Evolutionary conservation across 1,284 basidiomycete species (phyloP).

Genomic region (Ustilago crameri): DNA sequence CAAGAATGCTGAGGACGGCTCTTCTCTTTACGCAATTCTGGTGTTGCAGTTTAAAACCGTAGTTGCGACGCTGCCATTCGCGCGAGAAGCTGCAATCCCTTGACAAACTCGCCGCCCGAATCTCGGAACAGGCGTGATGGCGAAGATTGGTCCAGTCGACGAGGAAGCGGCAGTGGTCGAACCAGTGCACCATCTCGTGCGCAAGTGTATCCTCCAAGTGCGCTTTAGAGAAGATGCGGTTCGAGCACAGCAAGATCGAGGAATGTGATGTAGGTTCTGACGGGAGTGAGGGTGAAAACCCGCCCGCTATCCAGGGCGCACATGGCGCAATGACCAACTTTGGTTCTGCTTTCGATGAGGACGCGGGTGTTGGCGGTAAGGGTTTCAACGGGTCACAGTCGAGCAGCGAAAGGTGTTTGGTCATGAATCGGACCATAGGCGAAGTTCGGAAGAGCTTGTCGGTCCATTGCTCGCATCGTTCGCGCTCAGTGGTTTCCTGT

Average conservation of each 20-base stretch:
- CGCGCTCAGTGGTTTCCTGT: constrained; percentile 34
- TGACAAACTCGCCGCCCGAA: constrained; percentile 84
- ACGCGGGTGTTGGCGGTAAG: neutral
- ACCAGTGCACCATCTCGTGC: constrained; percentile 96
- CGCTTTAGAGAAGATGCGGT: constrained; percentile 74
- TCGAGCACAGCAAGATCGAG: constrained; percentile 61
- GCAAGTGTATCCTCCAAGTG: constrained; percentile 93
- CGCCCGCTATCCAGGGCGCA: constrained; percentile 56
- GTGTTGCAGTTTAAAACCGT: constrained; percentile 89
- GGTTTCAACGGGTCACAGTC: constrained; percentile 57
- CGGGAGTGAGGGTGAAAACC: constrained; percentile 58
- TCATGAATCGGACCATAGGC: constrained; percentile 67
- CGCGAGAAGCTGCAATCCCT: constrained; percentile 70
- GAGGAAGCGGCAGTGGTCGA: constrained; percentile 92
- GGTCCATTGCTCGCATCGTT: constrained; percentile 61
- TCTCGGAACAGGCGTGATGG: constrained; percentile 96
- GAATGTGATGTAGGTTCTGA: constrained; percentile 41
- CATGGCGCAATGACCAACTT: constrained; percentile 60
- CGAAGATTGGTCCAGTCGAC: constrained; percentile 89
- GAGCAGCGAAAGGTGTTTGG: constrained; percentile 62
- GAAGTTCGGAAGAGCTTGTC: constrained; percentile 61
- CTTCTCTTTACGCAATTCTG: constrained; percentile 85
- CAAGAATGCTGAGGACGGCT: constrained; percentile 82
- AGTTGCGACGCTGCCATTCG: constrained; percentile 55
- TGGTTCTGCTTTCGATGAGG: constrained; percentile 17